Evolutionary conservation across 768 basidiomycete species (phyloP).

Genomic region (Hebeloma cylindrosporum): DNA sequence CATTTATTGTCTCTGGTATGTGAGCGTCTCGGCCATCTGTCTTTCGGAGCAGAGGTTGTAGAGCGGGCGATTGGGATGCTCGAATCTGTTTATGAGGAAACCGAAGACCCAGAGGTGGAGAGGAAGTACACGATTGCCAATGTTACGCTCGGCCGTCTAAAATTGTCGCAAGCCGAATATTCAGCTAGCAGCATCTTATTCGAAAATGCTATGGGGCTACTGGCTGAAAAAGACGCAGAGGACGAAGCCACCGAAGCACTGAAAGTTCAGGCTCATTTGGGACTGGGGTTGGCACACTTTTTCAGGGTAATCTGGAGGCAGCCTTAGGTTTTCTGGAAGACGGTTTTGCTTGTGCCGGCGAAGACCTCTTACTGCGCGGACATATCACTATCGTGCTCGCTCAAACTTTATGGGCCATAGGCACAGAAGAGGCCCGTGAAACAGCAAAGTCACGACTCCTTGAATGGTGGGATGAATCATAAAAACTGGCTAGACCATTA

Average conservation of each 20-base stretch:
- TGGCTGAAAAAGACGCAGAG: conserved; percentile 51
- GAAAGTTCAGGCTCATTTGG: conserved; percentile 65
- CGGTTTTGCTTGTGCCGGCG: conserved; percentile 56
- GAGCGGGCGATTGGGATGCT: conserved; percentile 65
- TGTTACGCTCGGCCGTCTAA: conserved; percentile 75
- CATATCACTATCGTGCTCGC: conserved; percentile 80
- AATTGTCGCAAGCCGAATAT: conserved; percentile 60
- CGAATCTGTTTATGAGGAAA: conserved; percentile 87
- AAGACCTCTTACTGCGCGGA: conserved; percentile 51
- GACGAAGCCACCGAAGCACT: conserved; percentile 39
- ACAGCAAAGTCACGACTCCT: conserved; percentile 76
- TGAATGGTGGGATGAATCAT: conserved; percentile 61
- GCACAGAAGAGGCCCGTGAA: conserved; percentile 73
- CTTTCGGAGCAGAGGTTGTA: conserved; percentile 58
- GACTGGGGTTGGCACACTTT: conserved; percentile 73
- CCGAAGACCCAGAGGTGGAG: conserved; percentile 79
- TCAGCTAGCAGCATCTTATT: conserved; percentile 66
- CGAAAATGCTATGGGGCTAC: conserved; percentile 68
- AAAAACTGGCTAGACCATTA: background rate
- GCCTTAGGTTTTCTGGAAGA: conserved; percentile 70
- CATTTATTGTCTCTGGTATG: conserved; percentile 86
- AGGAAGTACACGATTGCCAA: conserved; percentile 79
- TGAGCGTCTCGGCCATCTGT: conserved; percentile 75
- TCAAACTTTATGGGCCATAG: conserved; percentile 81
- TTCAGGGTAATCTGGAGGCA: conserved; percentile 55